Percentiles rank a stretch among this genome's conserved stretches.
These are phyloP conservation scores for Pleurotus sapidus DNA, from an alignment of 768 basidiomycete genomes.

Conservation along the genomic window DNA sequence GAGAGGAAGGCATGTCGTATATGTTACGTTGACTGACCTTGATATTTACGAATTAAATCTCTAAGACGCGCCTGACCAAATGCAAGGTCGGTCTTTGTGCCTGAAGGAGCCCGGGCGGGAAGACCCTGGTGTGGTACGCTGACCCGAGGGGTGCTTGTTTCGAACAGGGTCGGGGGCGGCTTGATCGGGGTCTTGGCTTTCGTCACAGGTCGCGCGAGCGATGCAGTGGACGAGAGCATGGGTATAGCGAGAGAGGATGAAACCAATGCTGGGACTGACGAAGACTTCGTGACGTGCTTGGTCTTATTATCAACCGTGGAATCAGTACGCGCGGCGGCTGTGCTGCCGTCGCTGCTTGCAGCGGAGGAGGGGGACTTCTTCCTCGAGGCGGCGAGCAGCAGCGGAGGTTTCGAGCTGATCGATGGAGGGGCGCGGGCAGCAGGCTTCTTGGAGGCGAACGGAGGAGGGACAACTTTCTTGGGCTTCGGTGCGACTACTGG, in stretches of 20 bases:
- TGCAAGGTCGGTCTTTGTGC: conserved; percentile 47
- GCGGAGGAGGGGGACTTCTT: conserved; percentile 1
- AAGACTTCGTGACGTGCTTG: conserved; percentile 50
- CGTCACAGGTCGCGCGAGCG: conserved; percentile 52
- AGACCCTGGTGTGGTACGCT: conserved; percentile 9
- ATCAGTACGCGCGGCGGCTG: background rate
- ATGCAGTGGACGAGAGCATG: conserved; percentile 72
- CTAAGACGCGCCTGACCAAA: conserved; percentile 77
- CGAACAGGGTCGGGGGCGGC: conserved; percentile 34
- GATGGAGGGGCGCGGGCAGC: conserved; percentile 6
- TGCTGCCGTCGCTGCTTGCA: conserved; percentile 2
- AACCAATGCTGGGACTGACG: conserved; percentile 64
- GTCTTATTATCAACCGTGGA: conserved; percentile 13
- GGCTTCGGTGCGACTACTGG: background rate
- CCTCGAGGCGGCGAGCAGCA: conserved; percentile 8
- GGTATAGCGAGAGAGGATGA: conserved; percentile 75
- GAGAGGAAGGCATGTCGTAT: background rate
- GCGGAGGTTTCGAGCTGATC: background rate
- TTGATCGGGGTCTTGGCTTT: conserved; percentile 20
- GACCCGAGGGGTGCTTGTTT: conserved; percentile 11
- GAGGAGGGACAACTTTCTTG: background rate
- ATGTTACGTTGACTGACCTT: conserved; percentile 33
- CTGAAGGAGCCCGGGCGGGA: conserved; percentile 19
- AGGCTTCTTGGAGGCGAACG: background rate
- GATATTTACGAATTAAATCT: conserved; percentile 83